Evolutionary conservation across 768 basidiomycete species (phyloP).

Genomic region (Polyporus arcularius): DNA sequence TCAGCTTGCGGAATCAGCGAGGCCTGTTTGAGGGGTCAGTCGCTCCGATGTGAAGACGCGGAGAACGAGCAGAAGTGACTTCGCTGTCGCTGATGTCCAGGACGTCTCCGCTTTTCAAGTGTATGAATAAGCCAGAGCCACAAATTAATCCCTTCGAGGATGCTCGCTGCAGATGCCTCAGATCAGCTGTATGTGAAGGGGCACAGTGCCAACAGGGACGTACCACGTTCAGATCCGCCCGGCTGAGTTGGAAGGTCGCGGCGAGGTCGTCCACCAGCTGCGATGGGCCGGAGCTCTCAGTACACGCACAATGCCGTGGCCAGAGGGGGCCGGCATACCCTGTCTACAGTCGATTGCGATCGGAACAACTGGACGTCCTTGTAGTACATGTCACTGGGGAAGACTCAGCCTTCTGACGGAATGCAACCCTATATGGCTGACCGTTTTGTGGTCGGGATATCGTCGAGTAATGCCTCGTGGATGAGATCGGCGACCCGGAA

Average conservation of each 20-base stretch:
- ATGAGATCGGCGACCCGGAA: slow-evolving; percentile 65
- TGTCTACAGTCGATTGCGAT: slow-evolving; percentile 77
- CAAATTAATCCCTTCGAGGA: slow-evolving; percentile 87
- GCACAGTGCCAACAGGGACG: slow-evolving; percentile 20
- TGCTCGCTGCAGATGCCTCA: slow-evolving; percentile 64
- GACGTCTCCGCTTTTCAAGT: slow-evolving; percentile 54
- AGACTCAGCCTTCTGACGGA: neutral
- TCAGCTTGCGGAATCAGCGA: slow-evolving; percentile 77
- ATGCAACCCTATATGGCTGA: slow-evolving; percentile 1
- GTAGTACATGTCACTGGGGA: slow-evolving; percentile 81
- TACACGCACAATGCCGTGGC: neutral
- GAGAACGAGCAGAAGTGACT: slow-evolving; percentile 36
- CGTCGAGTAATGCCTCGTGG: slow-evolving; percentile 63
- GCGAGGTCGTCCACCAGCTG: slow-evolving; percentile 91
- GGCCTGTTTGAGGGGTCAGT: slow-evolving; percentile 45
- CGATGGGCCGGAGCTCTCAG: neutral
- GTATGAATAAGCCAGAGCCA: slow-evolving; percentile 62
- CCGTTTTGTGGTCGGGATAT: slow-evolving; percentile 41
- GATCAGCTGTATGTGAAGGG: neutral
- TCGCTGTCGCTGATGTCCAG: slow-evolving; percentile 58
- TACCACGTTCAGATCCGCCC: slow-evolving; percentile 83
- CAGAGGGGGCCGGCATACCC: slow-evolving; percentile 40
- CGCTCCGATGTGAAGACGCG: neutral
- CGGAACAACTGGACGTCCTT: slow-evolving; percentile 79
- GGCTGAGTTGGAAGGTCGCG: slow-evolving; percentile 71